Conservation (phyloP, 768 basidiomycete species). For the Lentinus tigrinus region DNA sequence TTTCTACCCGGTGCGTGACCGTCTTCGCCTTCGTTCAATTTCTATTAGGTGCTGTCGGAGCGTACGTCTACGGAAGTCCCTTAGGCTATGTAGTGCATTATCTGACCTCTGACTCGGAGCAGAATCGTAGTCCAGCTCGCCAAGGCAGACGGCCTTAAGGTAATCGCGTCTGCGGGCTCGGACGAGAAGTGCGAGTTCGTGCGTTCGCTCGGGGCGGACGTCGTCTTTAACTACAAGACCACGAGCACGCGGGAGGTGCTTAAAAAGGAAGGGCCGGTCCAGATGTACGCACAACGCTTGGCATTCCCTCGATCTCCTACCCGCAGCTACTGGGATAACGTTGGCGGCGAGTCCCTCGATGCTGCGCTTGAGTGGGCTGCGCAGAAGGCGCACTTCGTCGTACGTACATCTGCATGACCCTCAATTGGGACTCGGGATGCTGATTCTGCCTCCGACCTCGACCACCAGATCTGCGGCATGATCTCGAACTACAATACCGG, state of each 20-base stretch:
- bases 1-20: neutral
- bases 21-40: neutral
- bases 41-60: conserved; percentile 52
- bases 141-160: conserved; percentile 46
- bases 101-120: neutral
- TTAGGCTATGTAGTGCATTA: neutral
- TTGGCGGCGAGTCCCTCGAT: conserved; percentile 32
- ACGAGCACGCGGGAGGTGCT: conserved; percentile 50
- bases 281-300: conserved; percentile 30
- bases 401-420: conserved; percentile 4
- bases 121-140: conserved; percentile 40
- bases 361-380: conserved; percentile 23
- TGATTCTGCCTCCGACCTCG: too few species aligned
- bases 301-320: neutral
- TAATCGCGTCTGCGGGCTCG: conserved; percentile 69
- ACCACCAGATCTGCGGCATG: conserved; percentile 27
- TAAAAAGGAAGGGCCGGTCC: conserved; percentile 53
- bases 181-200: conserved; percentile 69
- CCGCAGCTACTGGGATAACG: conserved; percentile 33
- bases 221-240: conserved; percentile 76
- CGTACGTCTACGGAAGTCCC: conserved; percentile 39
- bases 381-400: conserved; percentile 22
- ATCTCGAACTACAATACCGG: conserved; percentile 27
- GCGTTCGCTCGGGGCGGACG: conserved; percentile 61
- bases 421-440: neutral